Percentiles rank a stretch among this genome's conserved stretches.
Evolutionary conservation across 2,329 filamentous ascomycete genomes (phyloP).

Genomic region (Penicillium sp.): DNA sequence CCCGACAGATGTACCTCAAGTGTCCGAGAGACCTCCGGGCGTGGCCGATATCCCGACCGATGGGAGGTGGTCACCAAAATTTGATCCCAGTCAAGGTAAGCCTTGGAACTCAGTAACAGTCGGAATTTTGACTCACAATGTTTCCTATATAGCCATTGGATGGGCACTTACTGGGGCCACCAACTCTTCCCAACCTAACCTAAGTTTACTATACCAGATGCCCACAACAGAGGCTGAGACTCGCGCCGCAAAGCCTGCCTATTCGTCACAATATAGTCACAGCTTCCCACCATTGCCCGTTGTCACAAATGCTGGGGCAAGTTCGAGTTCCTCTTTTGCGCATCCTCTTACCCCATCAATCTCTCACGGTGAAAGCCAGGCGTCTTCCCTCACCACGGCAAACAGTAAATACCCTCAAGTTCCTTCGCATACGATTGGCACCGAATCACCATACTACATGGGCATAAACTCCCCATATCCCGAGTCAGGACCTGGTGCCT

Average conservation of each 20-base stretch:
- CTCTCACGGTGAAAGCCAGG: constrained; percentile 21
- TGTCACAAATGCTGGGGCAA: constrained; percentile 20
- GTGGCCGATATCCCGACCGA: constrained; percentile 30
- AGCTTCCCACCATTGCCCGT: constrained; percentile 27
- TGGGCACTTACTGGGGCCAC: constrained; percentile 88
- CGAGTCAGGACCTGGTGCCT: constrained; percentile 19
- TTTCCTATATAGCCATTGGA: constrained; percentile 62
- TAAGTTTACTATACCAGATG: constrained; percentile 77
- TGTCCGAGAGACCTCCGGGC: constrained; percentile 17
- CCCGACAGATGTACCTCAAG: constrained; percentile 34
- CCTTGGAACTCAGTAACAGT: not conserved
- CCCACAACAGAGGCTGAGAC: constrained; percentile 36
- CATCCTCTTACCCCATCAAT: constrained; percentile 35
- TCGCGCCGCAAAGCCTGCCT: constrained; percentile 27
- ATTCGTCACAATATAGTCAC: constrained; percentile 33
- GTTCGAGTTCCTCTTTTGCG: constrained; percentile 22
- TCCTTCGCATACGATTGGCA: constrained; percentile 43
- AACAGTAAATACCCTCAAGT: constrained; percentile 31
- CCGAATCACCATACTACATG: constrained; percentile 42
- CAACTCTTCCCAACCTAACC: constrained; percentile 78
- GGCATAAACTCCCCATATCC: constrained; percentile 51
- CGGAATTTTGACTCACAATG: constrained; percentile 4
- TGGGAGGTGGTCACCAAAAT: constrained; percentile 45
- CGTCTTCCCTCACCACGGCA: constrained; percentile 21
- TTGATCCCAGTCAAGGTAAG: constrained; percentile 53